Conservation (phyloP, 768 basidiomycete species). For the Amanita jacksonii region DNA sequence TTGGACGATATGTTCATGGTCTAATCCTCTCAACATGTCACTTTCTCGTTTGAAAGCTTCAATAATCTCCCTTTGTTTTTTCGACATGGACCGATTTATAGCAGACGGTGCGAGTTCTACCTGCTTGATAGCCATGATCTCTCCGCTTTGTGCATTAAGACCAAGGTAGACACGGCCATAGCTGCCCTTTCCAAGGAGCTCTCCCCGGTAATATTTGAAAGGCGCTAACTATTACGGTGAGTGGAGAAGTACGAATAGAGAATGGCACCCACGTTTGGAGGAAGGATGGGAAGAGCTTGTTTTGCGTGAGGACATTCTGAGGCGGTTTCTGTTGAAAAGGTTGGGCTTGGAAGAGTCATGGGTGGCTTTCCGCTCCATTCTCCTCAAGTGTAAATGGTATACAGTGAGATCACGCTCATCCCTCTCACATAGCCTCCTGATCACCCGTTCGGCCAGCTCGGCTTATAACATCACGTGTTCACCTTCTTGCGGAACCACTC, state of each 20-base stretch:
- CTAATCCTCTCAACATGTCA: slow-evolving; percentile 76
- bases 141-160: slow-evolving; percentile 81
- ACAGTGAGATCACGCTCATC: neutral
- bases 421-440: slow-evolving; percentile 1
- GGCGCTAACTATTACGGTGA: slow-evolving; percentile 31
- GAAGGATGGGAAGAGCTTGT: neutral
- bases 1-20: slow-evolving; percentile 87
- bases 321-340: neutral
- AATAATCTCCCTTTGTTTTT: slow-evolving; percentile 55
- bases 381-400: too few species aligned
- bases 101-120: slow-evolving; percentile 77
- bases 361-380: neutral
- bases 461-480: slow-evolving; percentile 2
- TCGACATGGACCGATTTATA: slow-evolving; percentile 55
- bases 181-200: slow-evolving; percentile 88
- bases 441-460: neutral
- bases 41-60: slow-evolving; percentile 82
- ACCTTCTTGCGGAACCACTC: neutral
- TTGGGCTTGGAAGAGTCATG: neutral
- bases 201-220: slow-evolving; percentile 90
- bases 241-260: too few species aligned
- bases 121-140: slow-evolving; percentile 95
- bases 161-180: slow-evolving; percentile 90
- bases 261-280: neutral
- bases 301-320: neutral